phyloP scores from a whole-genome alignment of 2,329 filamentous ascomycete genomes.

The Cladosporium sp. region DNA sequence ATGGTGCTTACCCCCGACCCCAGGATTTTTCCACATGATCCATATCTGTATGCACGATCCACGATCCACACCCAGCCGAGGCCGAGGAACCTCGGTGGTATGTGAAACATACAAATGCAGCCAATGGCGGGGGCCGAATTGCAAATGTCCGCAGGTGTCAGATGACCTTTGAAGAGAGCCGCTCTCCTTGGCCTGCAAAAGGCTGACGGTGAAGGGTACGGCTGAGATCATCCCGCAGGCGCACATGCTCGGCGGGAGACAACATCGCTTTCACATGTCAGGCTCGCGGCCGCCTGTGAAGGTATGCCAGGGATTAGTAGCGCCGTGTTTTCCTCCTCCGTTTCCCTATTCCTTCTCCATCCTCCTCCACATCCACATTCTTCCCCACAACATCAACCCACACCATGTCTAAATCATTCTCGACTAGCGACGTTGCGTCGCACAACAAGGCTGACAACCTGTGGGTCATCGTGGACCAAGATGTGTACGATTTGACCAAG shows the following conservation, averaged over 20 bases:
- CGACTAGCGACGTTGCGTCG: constrained; percentile 78
- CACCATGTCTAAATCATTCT: constrained; percentile 84
- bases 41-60: not conserved
- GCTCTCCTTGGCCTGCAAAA: not conserved
- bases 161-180: constrained; percentile 6
- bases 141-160: constrained; percentile 12
- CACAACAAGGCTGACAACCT: constrained; percentile 86
- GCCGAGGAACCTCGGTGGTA: not conserved
- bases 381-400: not conserved
- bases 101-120: constrained; percentile 5
- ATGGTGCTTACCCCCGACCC: constrained; percentile 3
- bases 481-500: constrained; percentile 90
- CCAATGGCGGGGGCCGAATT: constrained; percentile 5
- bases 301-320: constrained; percentile 16
- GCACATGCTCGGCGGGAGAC: constrained; percentile 12
- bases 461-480: constrained; percentile 89
- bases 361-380: not conserved
- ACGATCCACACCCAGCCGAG: not conserved
- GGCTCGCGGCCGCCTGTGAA: not conserved
- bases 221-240: constrained; percentile 16
- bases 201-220: not conserved
- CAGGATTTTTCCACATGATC: not conserved
- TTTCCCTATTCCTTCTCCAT: constrained; percentile 4
- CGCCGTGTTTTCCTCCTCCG: not conserved
- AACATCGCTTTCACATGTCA: constrained; percentile 12